phyloP scores from a whole-genome alignment of 192 early-diverging fungal genomes.

The Mortierella hygrophila region DNA sequence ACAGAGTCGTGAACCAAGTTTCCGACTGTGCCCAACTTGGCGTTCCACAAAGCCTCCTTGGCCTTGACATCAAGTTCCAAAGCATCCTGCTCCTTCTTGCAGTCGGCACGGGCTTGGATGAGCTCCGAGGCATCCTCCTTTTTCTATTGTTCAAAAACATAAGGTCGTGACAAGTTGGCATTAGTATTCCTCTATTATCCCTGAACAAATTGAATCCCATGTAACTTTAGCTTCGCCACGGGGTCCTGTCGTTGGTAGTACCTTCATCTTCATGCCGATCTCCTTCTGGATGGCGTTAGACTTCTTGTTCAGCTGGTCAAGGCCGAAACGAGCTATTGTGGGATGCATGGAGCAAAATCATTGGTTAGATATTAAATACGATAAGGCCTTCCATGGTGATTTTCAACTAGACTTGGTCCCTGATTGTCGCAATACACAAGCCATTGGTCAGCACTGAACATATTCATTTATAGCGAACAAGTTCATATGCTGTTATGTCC shows the following conservation, averaged over 20 bases:
- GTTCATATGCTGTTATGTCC: neutral
- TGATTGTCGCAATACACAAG: neutral
- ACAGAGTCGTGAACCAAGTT: slow-evolving; percentile 97
- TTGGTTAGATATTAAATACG: neutral
- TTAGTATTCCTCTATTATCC: neutral
- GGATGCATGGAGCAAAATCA: neutral
- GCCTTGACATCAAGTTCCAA: slow-evolving; percentile 81
- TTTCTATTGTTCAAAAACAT: slow-evolving; percentile 43
- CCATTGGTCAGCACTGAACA: neutral
- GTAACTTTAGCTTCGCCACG: slow-evolving; percentile 12
- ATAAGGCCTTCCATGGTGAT: neutral
- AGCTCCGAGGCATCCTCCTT: slow-evolving; percentile 87
- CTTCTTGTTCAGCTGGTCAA: slow-evolving; percentile 91
- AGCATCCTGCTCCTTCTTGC: slow-evolving; percentile 78
- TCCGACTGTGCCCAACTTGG: slow-evolving; percentile 81
- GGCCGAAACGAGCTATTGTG: slow-evolving; percentile 79
- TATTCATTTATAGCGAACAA: neutral
- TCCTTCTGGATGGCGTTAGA: slow-evolving; percentile 95
- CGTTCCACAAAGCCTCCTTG: slow-evolving; percentile 74
- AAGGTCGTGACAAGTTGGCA: neutral
- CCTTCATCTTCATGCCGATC: slow-evolving; percentile 91
- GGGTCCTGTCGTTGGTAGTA: slow-evolving; percentile 48
- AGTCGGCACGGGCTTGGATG: slow-evolving; percentile 79
- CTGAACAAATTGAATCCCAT: neutral
- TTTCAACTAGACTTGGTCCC: neutral